A percentile compares a stretch with the other conserved stretches of the same genome.
Conservation (phyloP, 2,329 filamentous ascomycete genomes). For the Byssochlamys sp. region DNA sequence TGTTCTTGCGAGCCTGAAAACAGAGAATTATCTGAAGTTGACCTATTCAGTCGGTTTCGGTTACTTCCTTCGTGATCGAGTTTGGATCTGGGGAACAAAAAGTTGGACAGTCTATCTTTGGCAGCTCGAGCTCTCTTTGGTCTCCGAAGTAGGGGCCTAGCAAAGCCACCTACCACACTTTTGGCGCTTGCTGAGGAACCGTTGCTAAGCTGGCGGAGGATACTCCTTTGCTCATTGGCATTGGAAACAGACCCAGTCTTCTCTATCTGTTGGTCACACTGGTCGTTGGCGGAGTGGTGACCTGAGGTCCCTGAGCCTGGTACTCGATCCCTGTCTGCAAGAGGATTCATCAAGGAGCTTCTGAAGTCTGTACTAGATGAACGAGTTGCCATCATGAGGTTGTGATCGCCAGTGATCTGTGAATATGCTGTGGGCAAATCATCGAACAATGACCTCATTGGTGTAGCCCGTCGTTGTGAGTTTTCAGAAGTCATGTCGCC, state of each 20-base stretch:
- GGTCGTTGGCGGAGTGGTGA: neutral
- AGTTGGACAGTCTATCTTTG: neutral
- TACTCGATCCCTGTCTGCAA: neutral
- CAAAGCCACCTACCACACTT: neutral
- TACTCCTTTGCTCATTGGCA: neutral
- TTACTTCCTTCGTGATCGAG: neutral
- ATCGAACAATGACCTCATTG: neutral
- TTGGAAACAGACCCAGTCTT: neutral
- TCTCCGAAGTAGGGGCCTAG: neutral
- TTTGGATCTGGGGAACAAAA: neutral
- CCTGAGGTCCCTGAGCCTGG: neutral
- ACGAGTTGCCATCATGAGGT: neutral
- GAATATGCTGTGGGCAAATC: neutral
- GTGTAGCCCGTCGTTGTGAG: neutral
- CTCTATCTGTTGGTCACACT: neutral
- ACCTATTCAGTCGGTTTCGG: neutral
- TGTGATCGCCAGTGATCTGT: neutral
- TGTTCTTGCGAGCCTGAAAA: neutral
- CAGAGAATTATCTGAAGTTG: neutral
- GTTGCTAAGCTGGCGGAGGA: neutral
- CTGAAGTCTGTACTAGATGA: neutral
- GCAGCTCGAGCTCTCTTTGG: neutral
- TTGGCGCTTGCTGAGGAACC: neutral
- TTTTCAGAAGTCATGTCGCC: neutral
- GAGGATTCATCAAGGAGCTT: neutral